These are phyloP conservation scores for Cytospora mali DNA, from an alignment of 2,329 filamentous ascomycete species.

Conservation along the genomic window DNA sequence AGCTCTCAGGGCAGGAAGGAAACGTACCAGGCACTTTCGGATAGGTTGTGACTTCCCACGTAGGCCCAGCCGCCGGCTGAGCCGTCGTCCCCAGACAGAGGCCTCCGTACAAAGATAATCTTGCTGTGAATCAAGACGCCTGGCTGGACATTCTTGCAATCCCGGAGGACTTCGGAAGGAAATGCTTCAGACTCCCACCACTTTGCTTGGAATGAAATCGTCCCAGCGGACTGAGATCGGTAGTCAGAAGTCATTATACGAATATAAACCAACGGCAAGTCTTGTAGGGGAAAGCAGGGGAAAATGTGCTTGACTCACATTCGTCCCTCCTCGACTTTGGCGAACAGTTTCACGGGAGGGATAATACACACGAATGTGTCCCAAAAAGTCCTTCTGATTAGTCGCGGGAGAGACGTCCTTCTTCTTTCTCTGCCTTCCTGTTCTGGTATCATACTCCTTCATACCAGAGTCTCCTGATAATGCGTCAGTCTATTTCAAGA, in stretches of 20 bases:
- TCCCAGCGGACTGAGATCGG: constrained; percentile 66
- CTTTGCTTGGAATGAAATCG: constrained; percentile 74
- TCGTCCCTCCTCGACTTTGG: constrained; percentile 63
- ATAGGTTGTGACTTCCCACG: constrained; percentile 87
- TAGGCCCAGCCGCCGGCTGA: constrained; percentile 70
- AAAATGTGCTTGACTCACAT: constrained; percentile 45
- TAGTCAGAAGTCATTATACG: constrained; percentile 8
- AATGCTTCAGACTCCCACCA: constrained; percentile 75
- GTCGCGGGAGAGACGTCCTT: constrained; percentile 33
- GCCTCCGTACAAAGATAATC: constrained; percentile 56
- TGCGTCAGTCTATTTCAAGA: constrained; percentile 16
- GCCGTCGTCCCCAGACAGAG: constrained; percentile 11
- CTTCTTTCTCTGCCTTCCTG: constrained; percentile 37
- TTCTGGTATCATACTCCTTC: constrained; percentile 48
- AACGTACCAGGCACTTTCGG: constrained; percentile 85
- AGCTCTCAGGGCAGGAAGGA: constrained; percentile 18
- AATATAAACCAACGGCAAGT: neutral
- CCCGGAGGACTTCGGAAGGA: constrained; percentile 70
- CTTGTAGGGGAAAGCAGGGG: constrained; percentile 21
- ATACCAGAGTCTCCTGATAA: constrained; percentile 46
- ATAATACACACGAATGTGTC: constrained; percentile 75
- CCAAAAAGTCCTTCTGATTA: constrained; percentile 37
- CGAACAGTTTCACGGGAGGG: constrained; percentile 72
- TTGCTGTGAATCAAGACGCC: constrained; percentile 91
- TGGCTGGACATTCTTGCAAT: constrained; percentile 70